Base-by-base conservation (phyloP, 2,329 filamentous ascomycete species). In the Colletotrichum costaricense region DNA sequence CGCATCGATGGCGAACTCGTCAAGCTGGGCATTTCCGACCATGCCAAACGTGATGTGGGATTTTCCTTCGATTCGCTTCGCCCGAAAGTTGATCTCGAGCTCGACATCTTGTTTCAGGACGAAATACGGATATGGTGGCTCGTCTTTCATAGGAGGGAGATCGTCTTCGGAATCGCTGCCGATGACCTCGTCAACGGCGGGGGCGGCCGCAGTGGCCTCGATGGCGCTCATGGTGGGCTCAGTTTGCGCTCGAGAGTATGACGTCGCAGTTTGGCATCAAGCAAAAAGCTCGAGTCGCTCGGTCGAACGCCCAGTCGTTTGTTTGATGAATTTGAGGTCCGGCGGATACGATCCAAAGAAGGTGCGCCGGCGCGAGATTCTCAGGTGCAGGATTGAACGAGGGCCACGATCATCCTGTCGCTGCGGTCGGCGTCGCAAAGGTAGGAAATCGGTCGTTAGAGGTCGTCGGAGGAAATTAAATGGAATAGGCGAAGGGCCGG, bases 31-130 rank as follows among this genome's bases (percentile, higher is more conserved):
- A 54, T 85, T 84, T n/a, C 35, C 42, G 72, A 90, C 86, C 71
- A 89, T 86, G 76, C 93, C 92, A 67, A 98, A 91, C 35, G 92
- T 93, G 77, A 99, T 93, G 77, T 95, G 93, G 9, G 94, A 94
- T 75, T 90, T 93, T 63, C 97, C 97, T 74, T 90, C 92, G 78
- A 98, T 85, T 79, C 88, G 89, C 82, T 92, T 93, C 67, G 90
- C 90, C 76, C 90, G 88, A 81, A 99, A 97, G 84, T 97, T 94
- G 80, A 99, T 88, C 78, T 98, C 95, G 73, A 99, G 87, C 78
- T 95, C 93, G 63, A 99, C 92, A 81, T 94, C 94, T 84, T 98
- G 96, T 83, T 95, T 93, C 67, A 94, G 88, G 71, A 98, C 85
- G 54, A 88, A 85, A 69, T 84, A 86, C 30, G 84, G 82, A 19